phyloP scores from a whole-genome alignment of 2,329 filamentous ascomycete species.

The Fusarium sp. region DNA sequence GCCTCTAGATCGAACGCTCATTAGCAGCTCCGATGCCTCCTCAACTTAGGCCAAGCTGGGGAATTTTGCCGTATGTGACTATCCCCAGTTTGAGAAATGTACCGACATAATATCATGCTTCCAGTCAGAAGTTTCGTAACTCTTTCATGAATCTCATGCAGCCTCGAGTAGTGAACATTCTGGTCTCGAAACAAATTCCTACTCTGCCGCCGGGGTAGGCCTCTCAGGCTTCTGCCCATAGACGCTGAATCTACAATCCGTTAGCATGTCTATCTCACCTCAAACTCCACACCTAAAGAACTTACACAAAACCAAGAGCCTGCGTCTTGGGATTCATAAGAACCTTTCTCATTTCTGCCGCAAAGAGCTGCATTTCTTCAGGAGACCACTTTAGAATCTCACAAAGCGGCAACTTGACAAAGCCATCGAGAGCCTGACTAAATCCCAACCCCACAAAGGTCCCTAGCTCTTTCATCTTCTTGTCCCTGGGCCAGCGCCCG shows the following conservation, averaged over 20 bases:
- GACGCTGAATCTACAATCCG: constrained; percentile 22
- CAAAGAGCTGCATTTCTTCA: constrained; percentile 42
- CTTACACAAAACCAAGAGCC: constrained; percentile 36
- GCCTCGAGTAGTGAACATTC: accelerated
- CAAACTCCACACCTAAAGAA: accelerated
- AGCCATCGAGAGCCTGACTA: constrained; percentile 42
- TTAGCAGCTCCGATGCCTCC: too few relatives aligned
- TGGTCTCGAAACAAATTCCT: accelerated
- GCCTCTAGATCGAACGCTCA: too few relatives aligned
- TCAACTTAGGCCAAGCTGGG: too few relatives aligned
- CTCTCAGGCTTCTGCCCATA: constrained; percentile 34
- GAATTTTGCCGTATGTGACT: accelerated
- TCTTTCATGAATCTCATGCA: accelerated
- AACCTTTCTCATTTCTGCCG: constrained; percentile 34
- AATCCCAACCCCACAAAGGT: constrained; percentile 41
- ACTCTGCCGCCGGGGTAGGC: not conserved
- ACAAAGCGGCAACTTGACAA: constrained; percentile 41
- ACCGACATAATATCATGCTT: accelerated
- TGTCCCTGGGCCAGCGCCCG: constrained; percentile 40
- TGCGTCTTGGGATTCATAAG: constrained; percentile 35
- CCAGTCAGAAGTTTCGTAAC: accelerated
- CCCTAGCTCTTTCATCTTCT: constrained; percentile 41
- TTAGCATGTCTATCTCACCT: not conserved
- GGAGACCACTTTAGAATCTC: constrained; percentile 38
- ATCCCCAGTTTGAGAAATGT: accelerated